Evolutionary conservation across 2,329 filamentous ascomycete genomes (phyloP), one percentile per base, ranked within the genome.

Genomic region (Stagonosporopsis cucurbitacearum): DNA sequence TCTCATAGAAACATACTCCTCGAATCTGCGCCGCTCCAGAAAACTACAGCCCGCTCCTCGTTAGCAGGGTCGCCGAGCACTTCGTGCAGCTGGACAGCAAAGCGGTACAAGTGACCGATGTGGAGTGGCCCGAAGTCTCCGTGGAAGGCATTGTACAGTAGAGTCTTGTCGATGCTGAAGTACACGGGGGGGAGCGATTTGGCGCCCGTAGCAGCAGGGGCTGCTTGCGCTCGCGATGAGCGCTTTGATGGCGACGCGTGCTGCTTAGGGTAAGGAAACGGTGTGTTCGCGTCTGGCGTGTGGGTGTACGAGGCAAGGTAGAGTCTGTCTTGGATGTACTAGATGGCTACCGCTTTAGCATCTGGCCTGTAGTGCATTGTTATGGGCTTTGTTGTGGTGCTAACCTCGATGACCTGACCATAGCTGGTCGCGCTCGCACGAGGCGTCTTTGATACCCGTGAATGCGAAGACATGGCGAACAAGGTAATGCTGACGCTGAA

Each of bases 71-170:
- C 92, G 15, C 91, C 94, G 32, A 99, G 84, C 42, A 98, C 92
- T 68, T 98, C 94, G 73, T 99, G 95, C 73, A 99, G 92, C 69
- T 94, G 89, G 50, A 98, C 90, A 4, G 95, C 94, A 76, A 98
- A 99, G 60, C 95, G 87, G 82, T 98, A 99, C 36, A 99, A 81
- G 75, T 99, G 95, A 23, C 95, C 95, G 66, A 99, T 96, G 80
- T 99, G 95, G 57, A 99, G 82, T 70, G 95, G 95, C 69, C 95
- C 95, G 76, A 99, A 99, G 79, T 99, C 95, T 70, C 96, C 93
- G 79, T 98, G 93, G 78, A 99, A 99, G 28, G 94, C 93, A 77
- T 99, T 99, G 83, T 99, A 99, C 42, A 96, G 84, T 40, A 99
- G 87, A 36, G 83, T 89, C 73, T 96, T 91, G 74, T 99, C 95